Conservation (phyloP, 2,329 filamentous ascomycete genomes). For the Emmonsia crescens region DNA sequence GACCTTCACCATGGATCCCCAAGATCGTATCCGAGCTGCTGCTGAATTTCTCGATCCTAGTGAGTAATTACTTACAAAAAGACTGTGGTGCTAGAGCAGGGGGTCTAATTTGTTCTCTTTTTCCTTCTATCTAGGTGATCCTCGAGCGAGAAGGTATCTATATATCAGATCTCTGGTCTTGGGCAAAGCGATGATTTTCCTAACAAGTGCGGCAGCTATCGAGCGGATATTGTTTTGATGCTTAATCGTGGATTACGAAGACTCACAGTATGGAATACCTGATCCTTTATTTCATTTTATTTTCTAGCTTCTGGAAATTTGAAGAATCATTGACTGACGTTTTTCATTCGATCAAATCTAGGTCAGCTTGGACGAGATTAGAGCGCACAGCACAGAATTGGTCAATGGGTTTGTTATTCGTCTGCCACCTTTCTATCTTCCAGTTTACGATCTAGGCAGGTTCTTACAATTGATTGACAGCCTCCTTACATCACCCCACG, state of each 20-base stretch:
- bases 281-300: not conserved
- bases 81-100: not conserved
- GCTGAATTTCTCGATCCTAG: constrained; percentile 89
- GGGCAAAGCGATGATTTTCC: constrained; percentile 23
- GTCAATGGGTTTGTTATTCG: constrained; percentile 47
- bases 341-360: constrained; percentile 11
- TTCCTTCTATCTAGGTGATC: constrained; percentile 38
- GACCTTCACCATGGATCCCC: constrained; percentile 27
- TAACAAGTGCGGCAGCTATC: constrained; percentile 58
- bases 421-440: not conserved
- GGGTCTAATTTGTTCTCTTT: constrained; percentile 8
- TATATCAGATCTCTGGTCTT: not conserved
- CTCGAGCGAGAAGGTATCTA: constrained; percentile 43
- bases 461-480: constrained; percentile 18
- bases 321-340: not conserved
- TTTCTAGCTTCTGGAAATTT: not conserved
- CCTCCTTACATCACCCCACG: constrained; percentile 76
- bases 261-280: constrained; percentile 38
- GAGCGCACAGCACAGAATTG: constrained; percentile 73
- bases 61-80: constrained; percentile 38
- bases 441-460: not conserved
- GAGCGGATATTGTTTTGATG: constrained; percentile 75
- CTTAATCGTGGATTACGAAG: constrained; percentile 51
- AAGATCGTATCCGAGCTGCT: constrained; percentile 75
- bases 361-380: constrained; percentile 82